Conservation (phyloP, 352 stramenopile species). For the Phytophthora foliorum region DNA sequence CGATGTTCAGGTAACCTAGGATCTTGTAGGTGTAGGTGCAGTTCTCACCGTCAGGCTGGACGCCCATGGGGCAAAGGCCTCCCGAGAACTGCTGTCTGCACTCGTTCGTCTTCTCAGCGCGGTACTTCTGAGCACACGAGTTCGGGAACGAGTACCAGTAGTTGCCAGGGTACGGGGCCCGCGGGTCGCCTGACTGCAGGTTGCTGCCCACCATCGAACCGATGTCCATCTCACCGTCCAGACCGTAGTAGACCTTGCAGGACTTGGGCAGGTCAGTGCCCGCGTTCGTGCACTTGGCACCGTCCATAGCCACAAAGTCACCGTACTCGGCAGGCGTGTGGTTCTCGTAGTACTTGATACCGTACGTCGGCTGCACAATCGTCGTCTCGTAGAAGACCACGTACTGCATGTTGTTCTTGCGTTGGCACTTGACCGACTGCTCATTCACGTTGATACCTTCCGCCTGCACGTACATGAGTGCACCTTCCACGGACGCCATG, state of each 20-base stretch:
- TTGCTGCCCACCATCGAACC: conserved; percentile 62
- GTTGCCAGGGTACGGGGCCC: conserved; percentile 69
- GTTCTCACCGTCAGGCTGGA: conserved; percentile 51
- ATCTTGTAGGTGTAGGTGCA: conserved; percentile 77
- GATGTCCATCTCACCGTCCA: conserved; percentile 54
- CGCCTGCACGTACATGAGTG: conserved; percentile 75
- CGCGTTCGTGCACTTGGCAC: conserved; percentile 59
- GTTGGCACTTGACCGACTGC: conserved; percentile 59
- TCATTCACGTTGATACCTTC: conserved; percentile 71
- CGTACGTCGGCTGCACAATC: conserved; percentile 64
- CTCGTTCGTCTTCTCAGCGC: conserved; percentile 55
- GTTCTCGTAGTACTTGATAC: conserved; percentile 60
- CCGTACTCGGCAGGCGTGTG: conserved; percentile 57
- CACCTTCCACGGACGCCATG: conserved; percentile 68
- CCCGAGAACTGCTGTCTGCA: conserved; percentile 50
- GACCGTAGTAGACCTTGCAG: conserved; percentile 62
- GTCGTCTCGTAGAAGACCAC: conserved; percentile 78
- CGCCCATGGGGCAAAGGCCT: conserved; percentile 56
- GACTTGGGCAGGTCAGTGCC: conserved; percentile 42
- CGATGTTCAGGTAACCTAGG: conserved; percentile 62
- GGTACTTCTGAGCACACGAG: conserved; percentile 55
- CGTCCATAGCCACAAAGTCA: conserved; percentile 72
- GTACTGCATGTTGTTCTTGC: conserved; percentile 82
- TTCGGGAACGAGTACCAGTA: conserved; percentile 84
- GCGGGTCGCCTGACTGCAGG: conserved; percentile 47